phyloP scores from a whole-genome alignment of 2,329 filamentous ascomycete species.

The Penicillium rolfsii region DNA sequence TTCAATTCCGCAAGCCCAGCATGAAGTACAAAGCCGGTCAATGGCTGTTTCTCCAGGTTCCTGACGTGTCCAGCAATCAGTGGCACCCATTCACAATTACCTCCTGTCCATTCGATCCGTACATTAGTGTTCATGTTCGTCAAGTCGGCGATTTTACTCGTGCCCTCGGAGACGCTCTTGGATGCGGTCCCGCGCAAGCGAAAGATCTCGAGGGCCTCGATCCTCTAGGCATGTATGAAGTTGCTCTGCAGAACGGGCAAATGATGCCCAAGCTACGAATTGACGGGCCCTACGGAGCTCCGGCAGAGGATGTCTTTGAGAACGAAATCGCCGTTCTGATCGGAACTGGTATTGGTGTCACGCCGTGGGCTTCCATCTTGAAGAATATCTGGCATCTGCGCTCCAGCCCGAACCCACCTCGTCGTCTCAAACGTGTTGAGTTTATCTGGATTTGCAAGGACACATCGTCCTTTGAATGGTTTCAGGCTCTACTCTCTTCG shows the following conservation, averaged over 20 bases:
- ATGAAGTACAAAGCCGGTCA: slow-evolving; percentile 99
- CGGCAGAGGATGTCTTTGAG: slow-evolving; percentile 97
- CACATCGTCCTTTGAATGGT: slow-evolving; percentile 96
- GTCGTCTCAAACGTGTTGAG: slow-evolving; percentile 88
- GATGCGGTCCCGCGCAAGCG: slow-evolving; percentile 81
- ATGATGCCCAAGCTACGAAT: slow-evolving; percentile 88
- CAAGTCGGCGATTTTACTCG: slow-evolving; percentile 97
- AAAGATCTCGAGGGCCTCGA: slow-evolving; percentile 91
- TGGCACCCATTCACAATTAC: slow-evolving; percentile 99
- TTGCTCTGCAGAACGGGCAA: slow-evolving; percentile 89
- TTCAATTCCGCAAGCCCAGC: slow-evolving; percentile 93
- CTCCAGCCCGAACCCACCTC: slow-evolving; percentile 83
- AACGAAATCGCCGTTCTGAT: slow-evolving; percentile 80
- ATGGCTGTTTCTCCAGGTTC: slow-evolving; percentile 95
- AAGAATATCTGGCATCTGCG: slow-evolving; percentile 99
- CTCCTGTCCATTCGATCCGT: slow-evolving; percentile 93
- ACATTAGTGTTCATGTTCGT: slow-evolving; percentile 90
- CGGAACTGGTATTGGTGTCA: slow-evolving; percentile 81
- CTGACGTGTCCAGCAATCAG: slow-evolving; percentile 82
- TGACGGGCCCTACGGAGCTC: slow-evolving; percentile 94
- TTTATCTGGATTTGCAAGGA: slow-evolving; percentile 99
- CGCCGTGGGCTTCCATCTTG: slow-evolving; percentile 82
- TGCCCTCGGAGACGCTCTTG: slow-evolving; percentile 92
- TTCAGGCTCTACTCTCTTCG: slow-evolving; percentile 88
- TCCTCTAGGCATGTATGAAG: slow-evolving; percentile 96